These are phyloP conservation scores for Parachlorella kessleri DNA, from an alignment of 139 green algal species.

Conservation along the genomic window DNA sequence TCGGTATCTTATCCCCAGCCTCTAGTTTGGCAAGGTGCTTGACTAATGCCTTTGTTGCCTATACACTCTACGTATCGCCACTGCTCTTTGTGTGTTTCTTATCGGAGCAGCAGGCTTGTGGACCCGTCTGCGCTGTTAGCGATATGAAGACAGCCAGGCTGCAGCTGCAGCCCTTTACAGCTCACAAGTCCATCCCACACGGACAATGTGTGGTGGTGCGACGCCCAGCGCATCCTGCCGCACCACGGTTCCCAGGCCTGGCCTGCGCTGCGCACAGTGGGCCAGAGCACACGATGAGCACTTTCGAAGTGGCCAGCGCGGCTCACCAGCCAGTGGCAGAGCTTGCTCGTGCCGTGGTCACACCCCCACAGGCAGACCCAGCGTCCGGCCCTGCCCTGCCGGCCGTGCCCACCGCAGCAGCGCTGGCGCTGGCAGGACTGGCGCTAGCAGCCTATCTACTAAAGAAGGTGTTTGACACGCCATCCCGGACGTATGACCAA, in stretches of 20 bases:
- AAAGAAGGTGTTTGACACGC: conserved; percentile 75
- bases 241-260: too few species aligned
- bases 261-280: too few species aligned
- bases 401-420: not conserved
- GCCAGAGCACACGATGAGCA: too few species aligned
- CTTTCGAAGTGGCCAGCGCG: too few species aligned
- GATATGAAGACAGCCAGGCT: not conserved
- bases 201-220: not conserved
- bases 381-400: not conserved
- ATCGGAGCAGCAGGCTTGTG: too few species aligned
- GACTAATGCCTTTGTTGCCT: too few species aligned
- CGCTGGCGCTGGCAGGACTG: conserved; percentile 23
- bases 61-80: too few species aligned
- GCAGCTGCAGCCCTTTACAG: not conserved
- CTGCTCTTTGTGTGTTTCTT: too few species aligned
- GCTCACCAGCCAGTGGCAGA: conserved; percentile 5
- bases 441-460: conserved; percentile 38
- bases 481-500: conserved; percentile 76
- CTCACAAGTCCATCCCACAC: not conserved
- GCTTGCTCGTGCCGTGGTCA: conserved; percentile 5
- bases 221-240: not conserved
- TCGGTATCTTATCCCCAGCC: too few species aligned
- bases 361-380: conserved; percentile 2
- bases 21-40: too few species aligned
- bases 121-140: too few species aligned